phyloP scores from a whole-genome alignment of 1,139 yeast genomes.

The Lodderomyces metapsilosis region DNA sequence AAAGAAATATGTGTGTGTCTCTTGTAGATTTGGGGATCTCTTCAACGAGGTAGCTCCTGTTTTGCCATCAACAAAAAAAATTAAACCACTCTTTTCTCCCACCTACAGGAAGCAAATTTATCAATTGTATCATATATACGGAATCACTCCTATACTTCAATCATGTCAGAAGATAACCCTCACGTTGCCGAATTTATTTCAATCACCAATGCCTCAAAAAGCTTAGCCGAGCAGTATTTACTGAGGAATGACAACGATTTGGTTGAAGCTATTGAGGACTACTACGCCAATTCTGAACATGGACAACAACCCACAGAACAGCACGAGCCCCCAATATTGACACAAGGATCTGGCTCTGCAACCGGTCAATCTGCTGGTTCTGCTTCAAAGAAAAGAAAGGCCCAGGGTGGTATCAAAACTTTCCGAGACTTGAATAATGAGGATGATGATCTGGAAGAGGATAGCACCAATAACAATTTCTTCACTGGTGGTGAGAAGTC shows the following conservation, averaged over 20 bases:
- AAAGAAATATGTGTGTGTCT: background rate
- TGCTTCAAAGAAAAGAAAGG: slow-evolving; percentile 1
- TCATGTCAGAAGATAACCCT: slow-evolving; percentile 22
- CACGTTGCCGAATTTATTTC: slow-evolving; percentile 53
- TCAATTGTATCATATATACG: slow-evolving; percentile 1
- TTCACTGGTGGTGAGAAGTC: slow-evolving; percentile 97
- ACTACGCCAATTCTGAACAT: slow-evolving; percentile 24
- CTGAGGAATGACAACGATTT: slow-evolving; percentile 37
- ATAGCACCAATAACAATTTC: slow-evolving; percentile 66
- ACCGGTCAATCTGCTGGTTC: background rate
- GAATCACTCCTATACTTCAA: background rate
- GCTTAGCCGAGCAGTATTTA: slow-evolving; percentile 45
- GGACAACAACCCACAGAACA: slow-evolving; percentile 10
- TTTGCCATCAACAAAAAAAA: slow-evolving; percentile 15
- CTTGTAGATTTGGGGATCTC: no score
- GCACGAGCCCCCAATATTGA: slow-evolving; percentile 2
- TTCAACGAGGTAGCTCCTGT: no score
- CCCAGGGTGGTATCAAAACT: slow-evolving; percentile 30
- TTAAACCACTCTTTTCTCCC: background rate
- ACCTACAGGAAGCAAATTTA: no score
- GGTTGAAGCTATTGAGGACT: slow-evolving; percentile 44
- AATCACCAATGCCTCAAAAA: slow-evolving; percentile 37
- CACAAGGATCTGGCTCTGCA: background rate
- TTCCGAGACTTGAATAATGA: slow-evolving; percentile 50
- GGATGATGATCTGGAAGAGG: slow-evolving; percentile 57